phyloP scores from a whole-genome alignment of 352 stramenopile genomes.

The Phytophthora colocasiae region DNA sequence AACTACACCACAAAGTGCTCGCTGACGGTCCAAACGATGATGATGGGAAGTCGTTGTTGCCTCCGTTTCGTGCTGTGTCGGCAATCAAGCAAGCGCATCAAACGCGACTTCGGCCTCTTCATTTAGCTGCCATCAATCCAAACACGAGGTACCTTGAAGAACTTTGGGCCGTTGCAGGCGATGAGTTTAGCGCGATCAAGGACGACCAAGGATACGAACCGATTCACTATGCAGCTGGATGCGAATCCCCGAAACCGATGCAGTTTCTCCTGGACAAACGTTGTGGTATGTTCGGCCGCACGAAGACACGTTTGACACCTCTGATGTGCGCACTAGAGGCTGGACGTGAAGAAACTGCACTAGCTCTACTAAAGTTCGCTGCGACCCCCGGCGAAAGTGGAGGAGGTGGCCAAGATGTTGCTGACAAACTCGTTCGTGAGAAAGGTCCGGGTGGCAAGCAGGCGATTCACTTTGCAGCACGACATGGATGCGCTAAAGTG shows the following conservation, averaged over 20 bases:
- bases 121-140: constrained; percentile 80
- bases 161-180: constrained; percentile 63
- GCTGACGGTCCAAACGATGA: constrained; percentile 1
- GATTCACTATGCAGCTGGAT: constrained; percentile 74
- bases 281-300: constrained; percentile 62
- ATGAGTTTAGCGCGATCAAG: constrained; percentile 59
- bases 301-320: constrained; percentile 68
- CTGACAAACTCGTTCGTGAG: constrained; percentile 49
- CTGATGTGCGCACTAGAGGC: constrained; percentile 63
- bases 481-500: constrained; percentile 47
- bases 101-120: constrained; percentile 70
- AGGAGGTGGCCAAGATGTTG: constrained; percentile 50
- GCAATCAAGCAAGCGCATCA: constrained; percentile 73
- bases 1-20: constrained; percentile 33
- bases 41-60: constrained; percentile 33
- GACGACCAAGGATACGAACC: constrained; percentile 68
- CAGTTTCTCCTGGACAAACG: constrained; percentile 66
- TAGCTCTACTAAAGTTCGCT: constrained; percentile 56
- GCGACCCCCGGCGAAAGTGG: constrained; percentile 33
- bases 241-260: constrained; percentile 57
- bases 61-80: constrained; percentile 64
- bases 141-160: constrained; percentile 68
- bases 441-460: constrained; percentile 64
- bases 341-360: constrained; percentile 59
- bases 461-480: constrained; percentile 65